phyloP scores from a whole-genome alignment of 805 yeast genomes.

The Starmerella stellata region DNA sequence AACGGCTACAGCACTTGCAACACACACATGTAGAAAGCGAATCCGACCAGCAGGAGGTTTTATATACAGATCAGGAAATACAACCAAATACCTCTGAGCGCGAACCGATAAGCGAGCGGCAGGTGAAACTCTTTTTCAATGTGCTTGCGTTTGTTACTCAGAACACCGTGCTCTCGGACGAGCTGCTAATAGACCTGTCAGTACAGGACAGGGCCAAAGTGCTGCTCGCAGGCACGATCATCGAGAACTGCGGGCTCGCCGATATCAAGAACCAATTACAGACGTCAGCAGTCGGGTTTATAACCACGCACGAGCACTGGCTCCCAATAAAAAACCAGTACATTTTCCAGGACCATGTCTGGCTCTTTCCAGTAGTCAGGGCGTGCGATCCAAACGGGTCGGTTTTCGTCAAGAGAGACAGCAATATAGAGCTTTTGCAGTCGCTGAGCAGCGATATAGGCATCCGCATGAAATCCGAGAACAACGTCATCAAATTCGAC shows the following conservation, averaged over 20 bases:
- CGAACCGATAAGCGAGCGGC: neutral
- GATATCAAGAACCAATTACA: constrained; percentile 3
- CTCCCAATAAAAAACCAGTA: constrained; percentile 11
- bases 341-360: constrained; percentile 9
- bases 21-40: too few species aligned
- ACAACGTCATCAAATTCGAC: constrained; percentile 5
- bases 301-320: constrained; percentile 7
- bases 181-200: constrained; percentile 7
- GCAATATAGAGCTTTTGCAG: constrained; percentile 5
- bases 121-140: constrained; percentile 10
- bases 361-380: constrained; percentile 12
- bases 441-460: constrained; percentile 6
- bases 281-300: neutral
- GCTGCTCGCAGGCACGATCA: constrained; percentile 11
- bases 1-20: too few species aligned
- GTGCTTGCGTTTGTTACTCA: constrained; percentile 11
- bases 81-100: neutral
- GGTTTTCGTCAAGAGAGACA: constrained; percentile 5
- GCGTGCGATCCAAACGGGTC: constrained; percentile 13
- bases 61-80: too few species aligned
- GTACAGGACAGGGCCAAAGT: constrained; percentile 9
- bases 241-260: constrained; percentile 13
- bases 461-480: constrained; percentile 1
- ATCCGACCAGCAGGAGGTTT: too few species aligned
- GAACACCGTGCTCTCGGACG: constrained; percentile 6